Conservation (phyloP, 2,329 filamentous ascomycete species). For the Elsinoe arachidis region DNA sequence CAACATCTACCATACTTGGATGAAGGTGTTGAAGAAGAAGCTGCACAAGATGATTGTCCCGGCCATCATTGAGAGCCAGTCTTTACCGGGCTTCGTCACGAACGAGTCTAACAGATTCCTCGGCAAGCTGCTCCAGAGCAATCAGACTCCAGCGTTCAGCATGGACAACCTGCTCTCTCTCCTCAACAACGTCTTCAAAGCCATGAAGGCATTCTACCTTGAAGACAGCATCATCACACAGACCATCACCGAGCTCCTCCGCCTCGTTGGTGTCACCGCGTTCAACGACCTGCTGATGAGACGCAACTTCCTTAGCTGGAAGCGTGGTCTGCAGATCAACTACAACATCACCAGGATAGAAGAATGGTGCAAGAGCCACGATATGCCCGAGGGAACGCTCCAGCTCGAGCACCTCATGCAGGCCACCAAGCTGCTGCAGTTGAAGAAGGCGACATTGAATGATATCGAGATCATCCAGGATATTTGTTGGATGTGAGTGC, state of each 20-base stretch:
- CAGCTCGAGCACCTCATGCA: constrained; percentile 99
- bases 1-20: constrained; percentile 99
- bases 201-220: constrained; percentile 97
- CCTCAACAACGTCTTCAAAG: constrained; percentile 93
- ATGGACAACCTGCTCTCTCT: constrained; percentile 98
- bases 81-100: constrained; percentile 93
- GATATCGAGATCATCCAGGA: constrained; percentile 99
- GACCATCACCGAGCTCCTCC: constrained; percentile 85
- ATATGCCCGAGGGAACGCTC: constrained; percentile 96
- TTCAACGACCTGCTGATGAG: constrained; percentile 98
- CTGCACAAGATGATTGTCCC: constrained; percentile 99
- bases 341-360: constrained; percentile 99
- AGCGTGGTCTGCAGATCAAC: constrained; percentile 97
- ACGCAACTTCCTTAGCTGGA: constrained; percentile 97
- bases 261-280: constrained; percentile 89
- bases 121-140: constrained; percentile 87
- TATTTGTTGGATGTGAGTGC: constrained; percentile 96
- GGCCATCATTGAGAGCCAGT: constrained; percentile 97
- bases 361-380: constrained; percentile 99
- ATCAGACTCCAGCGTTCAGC: constrained; percentile 89
- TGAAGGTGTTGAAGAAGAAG: constrained; percentile 99
- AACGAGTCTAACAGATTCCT: constrained; percentile 98
- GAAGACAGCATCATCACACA: constrained; percentile 95
- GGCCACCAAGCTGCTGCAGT: constrained; percentile 93
- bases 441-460: constrained; percentile 98